These are phyloP conservation scores for Aspergillus chevalieri DNA, from an alignment of 2,329 filamentous ascomycete genomes.

Conservation along the genomic window DNA sequence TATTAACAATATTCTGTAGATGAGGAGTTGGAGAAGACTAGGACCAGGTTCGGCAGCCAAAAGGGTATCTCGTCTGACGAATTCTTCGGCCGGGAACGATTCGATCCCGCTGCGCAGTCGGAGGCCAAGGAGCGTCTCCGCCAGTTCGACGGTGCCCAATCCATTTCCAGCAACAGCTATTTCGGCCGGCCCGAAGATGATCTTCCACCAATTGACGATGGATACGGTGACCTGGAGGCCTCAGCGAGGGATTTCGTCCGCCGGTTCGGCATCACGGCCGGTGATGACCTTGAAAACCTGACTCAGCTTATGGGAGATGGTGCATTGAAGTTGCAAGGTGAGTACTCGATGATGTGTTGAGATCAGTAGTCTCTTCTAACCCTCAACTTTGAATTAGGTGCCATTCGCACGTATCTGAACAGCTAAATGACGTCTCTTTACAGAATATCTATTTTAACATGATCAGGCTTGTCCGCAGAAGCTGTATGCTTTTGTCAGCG, in stretches of 20 bases:
- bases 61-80: conserved; percentile 98
- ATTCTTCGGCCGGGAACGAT: conserved; percentile 89
- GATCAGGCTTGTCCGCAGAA: conserved; percentile 9
- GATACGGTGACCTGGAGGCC: conserved; percentile 84
- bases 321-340: conserved; percentile 73
- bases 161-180: conserved; percentile 96
- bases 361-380: background rate
- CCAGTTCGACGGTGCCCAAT: conserved; percentile 84
- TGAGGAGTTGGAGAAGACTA: conserved; percentile 76
- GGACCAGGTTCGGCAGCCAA: conserved; percentile 80
- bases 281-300: conserved; percentile 90
- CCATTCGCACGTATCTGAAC: conserved; percentile 46
- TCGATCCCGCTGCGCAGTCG: conserved; percentile 69
- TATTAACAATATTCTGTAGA: conserved; percentile 33
- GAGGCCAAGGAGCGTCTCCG: conserved; percentile 84
- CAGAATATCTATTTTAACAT: conserved; percentile 4
- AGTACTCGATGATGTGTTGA: conserved; percentile 6
- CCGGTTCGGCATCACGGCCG: conserved; percentile 90
- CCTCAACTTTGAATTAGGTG: conserved; percentile 24
- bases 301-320: conserved; percentile 78
- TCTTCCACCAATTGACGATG: conserved; percentile 57
- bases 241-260: conserved; percentile 94
- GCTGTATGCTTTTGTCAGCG: background rate
- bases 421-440: conserved; percentile 28
- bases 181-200: conserved; percentile 91